Percentiles rank a stretch among this genome's conserved stretches.
Evolutionary conservation across 2,329 filamentous ascomycete species (phyloP).

Genomic region (Microsporum audouinii): DNA sequence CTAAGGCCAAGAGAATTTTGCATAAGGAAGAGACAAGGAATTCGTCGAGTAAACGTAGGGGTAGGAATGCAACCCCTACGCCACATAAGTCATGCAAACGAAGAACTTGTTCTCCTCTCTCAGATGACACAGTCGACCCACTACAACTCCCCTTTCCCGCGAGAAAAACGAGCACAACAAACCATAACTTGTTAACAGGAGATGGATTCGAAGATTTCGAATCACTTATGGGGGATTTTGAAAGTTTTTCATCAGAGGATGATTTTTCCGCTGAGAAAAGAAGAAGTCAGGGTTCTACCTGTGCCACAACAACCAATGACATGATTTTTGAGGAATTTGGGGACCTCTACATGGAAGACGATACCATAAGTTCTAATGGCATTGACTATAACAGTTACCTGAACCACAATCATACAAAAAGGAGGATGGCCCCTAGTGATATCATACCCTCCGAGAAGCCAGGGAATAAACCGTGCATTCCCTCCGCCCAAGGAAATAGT

Average conservation of each 20-base stretch:
- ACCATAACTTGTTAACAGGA: not conserved
- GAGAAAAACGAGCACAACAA: not conserved
- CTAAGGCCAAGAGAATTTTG: constrained; percentile 2
- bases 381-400: not conserved
- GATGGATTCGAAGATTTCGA: not conserved
- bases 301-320: not conserved
- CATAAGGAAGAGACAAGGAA: not conserved
- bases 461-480: not conserved
- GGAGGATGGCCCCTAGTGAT: not conserved
- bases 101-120: not conserved
- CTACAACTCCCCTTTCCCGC: not conserved
- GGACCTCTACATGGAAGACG: not conserved
- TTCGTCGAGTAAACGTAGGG: not conserved
- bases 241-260: not conserved
- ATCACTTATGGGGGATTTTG: not conserved
- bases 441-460: not conserved
- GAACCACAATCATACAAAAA: not conserved
- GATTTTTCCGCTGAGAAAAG: not conserved
- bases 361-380: not conserved
- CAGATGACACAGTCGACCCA: not conserved
- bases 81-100: not conserved
- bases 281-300: not conserved
- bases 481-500: not conserved
- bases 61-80: not conserved
- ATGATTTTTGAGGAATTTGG: not conserved